Conservation (phyloP, 2,329 filamentous ascomycete genomes). For the Metarhizium sp. region DNA sequence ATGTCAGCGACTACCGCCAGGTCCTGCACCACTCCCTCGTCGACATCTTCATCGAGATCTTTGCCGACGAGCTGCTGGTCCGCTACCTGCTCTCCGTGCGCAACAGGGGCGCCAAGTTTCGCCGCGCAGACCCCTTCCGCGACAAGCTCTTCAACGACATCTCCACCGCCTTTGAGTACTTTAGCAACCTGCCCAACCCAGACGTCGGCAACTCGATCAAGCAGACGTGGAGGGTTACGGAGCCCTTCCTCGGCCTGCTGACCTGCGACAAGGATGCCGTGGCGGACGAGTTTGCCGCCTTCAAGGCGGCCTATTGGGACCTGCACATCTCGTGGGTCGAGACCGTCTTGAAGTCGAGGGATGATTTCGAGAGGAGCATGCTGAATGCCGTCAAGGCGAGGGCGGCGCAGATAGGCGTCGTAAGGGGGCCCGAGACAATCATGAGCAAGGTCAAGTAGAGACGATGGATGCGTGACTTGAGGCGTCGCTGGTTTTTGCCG, state of each 20-base stretch:
- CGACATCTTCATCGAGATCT: constrained; percentile 88
- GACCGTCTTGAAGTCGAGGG: constrained; percentile 72
- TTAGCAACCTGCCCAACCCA: constrained; percentile 59
- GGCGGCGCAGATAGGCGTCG: constrained; percentile 77
- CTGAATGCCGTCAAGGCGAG: constrained; percentile 77
- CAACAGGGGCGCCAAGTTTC: constrained; percentile 86
- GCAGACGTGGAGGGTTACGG: constrained; percentile 84
- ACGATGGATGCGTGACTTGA: no score
- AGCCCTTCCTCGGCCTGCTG: constrained; percentile 74
- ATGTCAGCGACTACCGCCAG: constrained; percentile 75
- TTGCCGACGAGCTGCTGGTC: constrained; percentile 83
- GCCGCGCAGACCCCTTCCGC: constrained; percentile 74
- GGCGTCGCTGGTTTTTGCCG: no score
- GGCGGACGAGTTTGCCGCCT: constrained; percentile 68
- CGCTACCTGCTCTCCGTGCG: constrained; percentile 76
- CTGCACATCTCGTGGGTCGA: constrained; percentile 94
- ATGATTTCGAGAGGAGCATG: constrained; percentile 91
- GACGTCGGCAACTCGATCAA: constrained; percentile 70
- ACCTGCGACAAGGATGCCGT: constrained; percentile 64
- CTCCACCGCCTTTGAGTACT: constrained; percentile 82
- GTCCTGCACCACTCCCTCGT: constrained; percentile 80
- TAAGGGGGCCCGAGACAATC: constrained; percentile 78
- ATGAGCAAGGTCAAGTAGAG: constrained; percentile 81
- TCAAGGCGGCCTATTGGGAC: constrained; percentile 89
- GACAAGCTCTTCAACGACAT: constrained; percentile 94